phyloP scores from a whole-genome alignment of 2,329 filamentous ascomycete species.

The Venturia asperata region DNA sequence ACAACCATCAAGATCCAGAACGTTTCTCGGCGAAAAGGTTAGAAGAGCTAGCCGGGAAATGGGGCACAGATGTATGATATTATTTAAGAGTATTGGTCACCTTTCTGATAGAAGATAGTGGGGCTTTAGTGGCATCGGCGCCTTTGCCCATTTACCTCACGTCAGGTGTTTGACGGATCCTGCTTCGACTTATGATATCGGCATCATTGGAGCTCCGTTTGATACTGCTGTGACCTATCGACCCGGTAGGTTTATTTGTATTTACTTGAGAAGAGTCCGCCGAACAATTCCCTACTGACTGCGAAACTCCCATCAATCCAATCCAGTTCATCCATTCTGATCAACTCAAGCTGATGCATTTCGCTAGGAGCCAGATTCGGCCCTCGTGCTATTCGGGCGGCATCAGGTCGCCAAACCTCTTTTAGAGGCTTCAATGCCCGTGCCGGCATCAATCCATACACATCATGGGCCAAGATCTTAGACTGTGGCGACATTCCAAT shows the following conservation, averaged over 20 bases:
- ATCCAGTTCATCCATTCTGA: background rate
- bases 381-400: conserved; percentile 77
- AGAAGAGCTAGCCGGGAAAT: conserved; percentile 28
- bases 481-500: conserved; percentile 91
- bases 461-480: conserved; percentile 67
- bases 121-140: conserved; percentile 65
- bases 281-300: background rate
- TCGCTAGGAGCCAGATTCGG: conserved; percentile 61
- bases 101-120: conserved; percentile 37
- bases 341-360: background rate
- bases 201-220: conserved; percentile 44
- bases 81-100: background rate
- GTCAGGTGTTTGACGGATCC: conserved; percentile 43
- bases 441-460: conserved; percentile 76
- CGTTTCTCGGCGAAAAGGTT: conserved; percentile 14
- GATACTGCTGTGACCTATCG: conserved; percentile 44
- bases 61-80: conserved; percentile 34
- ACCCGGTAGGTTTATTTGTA: conserved; percentile 31
- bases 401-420: conserved; percentile 70
- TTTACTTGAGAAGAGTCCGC: background rate
- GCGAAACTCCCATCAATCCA: background rate
- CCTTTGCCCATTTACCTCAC: conserved; percentile 43
- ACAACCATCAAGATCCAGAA: conserved; percentile 11
- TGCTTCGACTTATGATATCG: conserved; percentile 39
- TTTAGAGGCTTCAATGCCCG: conserved; percentile 78